Conservation (phyloP, 805 yeast species). For the Kuraishia borneana region DNA sequence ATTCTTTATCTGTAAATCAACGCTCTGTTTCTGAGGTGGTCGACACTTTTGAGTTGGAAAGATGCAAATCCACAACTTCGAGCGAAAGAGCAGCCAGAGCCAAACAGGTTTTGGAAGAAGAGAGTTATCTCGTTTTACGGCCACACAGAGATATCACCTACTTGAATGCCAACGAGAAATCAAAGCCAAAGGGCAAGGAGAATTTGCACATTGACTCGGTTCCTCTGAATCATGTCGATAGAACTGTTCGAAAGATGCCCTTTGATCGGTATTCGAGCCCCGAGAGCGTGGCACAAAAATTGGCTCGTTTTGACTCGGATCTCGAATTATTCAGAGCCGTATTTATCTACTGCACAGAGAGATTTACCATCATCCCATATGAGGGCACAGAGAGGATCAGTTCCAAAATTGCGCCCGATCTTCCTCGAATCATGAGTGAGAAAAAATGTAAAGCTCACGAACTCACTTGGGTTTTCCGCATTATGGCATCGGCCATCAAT, state of each 20-base stretch:
- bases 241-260: slow-evolving; percentile 23
- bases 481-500: slow-evolving; percentile 58
- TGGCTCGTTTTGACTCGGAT: slow-evolving; percentile 37
- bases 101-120: slow-evolving; percentile 45
- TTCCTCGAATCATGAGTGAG: slow-evolving; percentile 16
- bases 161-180: slow-evolving; percentile 36
- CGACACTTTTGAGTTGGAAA: slow-evolving; percentile 34
- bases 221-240: slow-evolving; percentile 29
- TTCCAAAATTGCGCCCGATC: slow-evolving; percentile 16
- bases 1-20: slow-evolving; percentile 10
- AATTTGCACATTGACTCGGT: slow-evolving; percentile 11
- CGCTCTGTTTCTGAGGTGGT: neutral
- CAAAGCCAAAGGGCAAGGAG: slow-evolving; percentile 3
- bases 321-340: slow-evolving; percentile 57
- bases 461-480: slow-evolving; percentile 64
- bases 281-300: slow-evolving; percentile 42
- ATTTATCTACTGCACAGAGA: slow-evolving; percentile 50
- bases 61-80: slow-evolving; percentile 60
- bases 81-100: slow-evolving; percentile 65
- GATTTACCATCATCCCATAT: slow-evolving; percentile 30
- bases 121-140: slow-evolving; percentile 52
- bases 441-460: slow-evolving; percentile 35
- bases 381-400: slow-evolving; percentile 19
- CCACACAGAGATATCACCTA: slow-evolving; percentile 39
- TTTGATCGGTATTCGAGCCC: slow-evolving; percentile 33